Percentiles rank a stretch among this genome's conserved stretches.
Evolutionary conservation across 192 early-diverging fungal genomes (phyloP).

Genomic region (Coemansia biformis): DNA sequence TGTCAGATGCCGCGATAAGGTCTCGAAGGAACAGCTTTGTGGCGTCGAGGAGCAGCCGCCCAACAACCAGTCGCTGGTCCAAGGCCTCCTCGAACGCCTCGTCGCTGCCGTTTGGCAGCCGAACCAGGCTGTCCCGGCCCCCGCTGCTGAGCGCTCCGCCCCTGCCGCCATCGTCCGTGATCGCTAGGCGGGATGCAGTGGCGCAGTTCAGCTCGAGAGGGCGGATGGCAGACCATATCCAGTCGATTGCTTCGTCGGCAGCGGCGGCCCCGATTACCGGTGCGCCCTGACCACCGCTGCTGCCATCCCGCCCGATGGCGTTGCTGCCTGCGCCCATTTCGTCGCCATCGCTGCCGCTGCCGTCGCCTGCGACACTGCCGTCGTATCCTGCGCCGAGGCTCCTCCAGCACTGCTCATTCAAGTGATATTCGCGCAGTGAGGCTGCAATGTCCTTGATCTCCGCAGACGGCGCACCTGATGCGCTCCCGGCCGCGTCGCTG

Average conservation of each 20-base stretch:
- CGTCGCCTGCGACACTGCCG: too few relatives aligned
- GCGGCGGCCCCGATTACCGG: neutral
- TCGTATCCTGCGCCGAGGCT: neutral
- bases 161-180: neutral
- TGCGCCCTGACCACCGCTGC: neutral
- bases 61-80: slow-evolving; percentile 41
- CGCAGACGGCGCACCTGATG: too few relatives aligned
- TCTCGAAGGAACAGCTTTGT: slow-evolving; percentile 44
- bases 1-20: slow-evolving; percentile 24
- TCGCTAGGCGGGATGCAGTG: slow-evolving; percentile 34
- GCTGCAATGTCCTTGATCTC: slow-evolving; percentile 9
- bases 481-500: neutral
- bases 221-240: slow-evolving; percentile 38
- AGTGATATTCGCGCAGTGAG: slow-evolving; percentile 14
- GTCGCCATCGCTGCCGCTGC: neutral
- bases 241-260: slow-evolving; percentile 27
- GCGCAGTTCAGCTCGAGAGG: slow-evolving; percentile 40
- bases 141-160: neutral
- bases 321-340: too few relatives aligned
- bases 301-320: neutral
- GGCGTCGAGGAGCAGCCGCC: slow-evolving; percentile 29
- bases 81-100: slow-evolving; percentile 30
- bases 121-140: slow-evolving; percentile 2
- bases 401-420: slow-evolving; percentile 11
- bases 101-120: slow-evolving; percentile 29